Conservation (phyloP, 31 red algal genomes). For the Asparagopsis taxiformis region DNA sequence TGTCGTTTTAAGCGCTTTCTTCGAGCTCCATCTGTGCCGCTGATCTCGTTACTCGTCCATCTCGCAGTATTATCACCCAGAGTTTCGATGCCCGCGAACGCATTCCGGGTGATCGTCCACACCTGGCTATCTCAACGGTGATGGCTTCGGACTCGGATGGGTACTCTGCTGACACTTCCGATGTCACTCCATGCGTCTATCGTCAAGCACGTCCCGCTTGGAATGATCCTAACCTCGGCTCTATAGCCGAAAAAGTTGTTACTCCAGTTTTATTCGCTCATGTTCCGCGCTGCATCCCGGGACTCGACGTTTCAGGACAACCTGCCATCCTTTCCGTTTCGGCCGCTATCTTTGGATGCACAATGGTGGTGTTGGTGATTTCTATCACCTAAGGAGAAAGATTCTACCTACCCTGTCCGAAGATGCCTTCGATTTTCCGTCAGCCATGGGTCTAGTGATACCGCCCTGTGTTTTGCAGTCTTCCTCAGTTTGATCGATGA, state of each 20-base stretch:
- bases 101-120: constrained; percentile 64
- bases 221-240: constrained; percentile 87
- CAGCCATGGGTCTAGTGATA: constrained; percentile 71
- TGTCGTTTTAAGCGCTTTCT: constrained; percentile 89
- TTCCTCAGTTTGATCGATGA: constrained; percentile 76
- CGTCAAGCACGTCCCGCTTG: constrained; percentile 79
- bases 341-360: constrained; percentile 82
- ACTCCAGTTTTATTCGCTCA: constrained; percentile 83
- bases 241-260: constrained; percentile 79
- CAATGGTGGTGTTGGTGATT: constrained; percentile 80
- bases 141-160: constrained; percentile 91
- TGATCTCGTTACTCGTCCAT: constrained; percentile 83
- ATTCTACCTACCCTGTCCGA: constrained; percentile 45
- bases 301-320: constrained; percentile 70
- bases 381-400: constrained; percentile 37
- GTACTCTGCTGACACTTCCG: constrained; percentile 55
- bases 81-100: constrained; percentile 80
- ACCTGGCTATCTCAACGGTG: constrained; percentile 85
- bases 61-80: constrained; percentile 80
- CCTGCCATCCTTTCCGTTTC: constrained; percentile 83
- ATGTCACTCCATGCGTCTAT: constrained; percentile 81
- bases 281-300: constrained; percentile 73
- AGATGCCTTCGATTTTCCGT: constrained; percentile 74
- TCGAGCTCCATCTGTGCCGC: constrained; percentile 74
- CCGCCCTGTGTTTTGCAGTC: constrained; percentile 81